A percentile compares a stretch with the other conserved stretches of the same genome.
Conservation (phyloP, 345 rosid genomes). For the Linum trigynum region DNA sequence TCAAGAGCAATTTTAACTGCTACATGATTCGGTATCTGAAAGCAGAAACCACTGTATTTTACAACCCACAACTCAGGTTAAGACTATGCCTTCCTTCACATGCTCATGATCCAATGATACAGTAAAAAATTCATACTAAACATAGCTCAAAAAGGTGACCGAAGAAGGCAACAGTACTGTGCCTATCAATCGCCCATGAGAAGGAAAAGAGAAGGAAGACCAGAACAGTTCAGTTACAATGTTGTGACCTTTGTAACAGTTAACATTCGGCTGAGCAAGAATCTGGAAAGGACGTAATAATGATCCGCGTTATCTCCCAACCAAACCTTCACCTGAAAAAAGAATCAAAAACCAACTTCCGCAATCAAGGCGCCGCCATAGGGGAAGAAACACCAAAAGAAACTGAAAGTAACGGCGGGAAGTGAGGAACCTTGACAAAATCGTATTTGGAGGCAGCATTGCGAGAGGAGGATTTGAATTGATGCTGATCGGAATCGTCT, state of each 20-base stretch:
- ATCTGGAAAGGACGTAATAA: constrained; percentile 88
- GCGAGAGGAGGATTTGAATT: background rate
- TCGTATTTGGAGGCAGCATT: constrained; percentile 4
- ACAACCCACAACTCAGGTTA: constrained; percentile 12
- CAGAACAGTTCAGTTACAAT: no score
- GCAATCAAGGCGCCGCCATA: background rate
- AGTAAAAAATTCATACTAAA: background rate
- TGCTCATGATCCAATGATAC: background rate
- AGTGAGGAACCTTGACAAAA: background rate
- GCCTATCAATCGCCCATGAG: background rate
- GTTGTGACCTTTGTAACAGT: constrained; percentile 83
- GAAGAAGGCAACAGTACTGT: background rate
- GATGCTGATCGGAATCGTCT: background rate
- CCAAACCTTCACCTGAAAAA: constrained; percentile 53
- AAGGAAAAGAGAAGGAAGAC: no score
- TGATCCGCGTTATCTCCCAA: constrained; percentile 93
- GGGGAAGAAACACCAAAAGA: background rate
- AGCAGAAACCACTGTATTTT: background rate
- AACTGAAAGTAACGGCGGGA: background rate
- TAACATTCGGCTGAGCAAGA: constrained; percentile 86
- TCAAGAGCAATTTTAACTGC: constrained; percentile 94
- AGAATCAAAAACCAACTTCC: constrained; percentile 40
- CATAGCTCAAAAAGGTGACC: background rate
- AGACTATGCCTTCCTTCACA: background rate
- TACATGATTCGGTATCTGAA: constrained; percentile 89